These are phyloP conservation scores for Micractinium conductrix DNA, from an alignment of 139 green algal species.

Conservation along the genomic window DNA sequence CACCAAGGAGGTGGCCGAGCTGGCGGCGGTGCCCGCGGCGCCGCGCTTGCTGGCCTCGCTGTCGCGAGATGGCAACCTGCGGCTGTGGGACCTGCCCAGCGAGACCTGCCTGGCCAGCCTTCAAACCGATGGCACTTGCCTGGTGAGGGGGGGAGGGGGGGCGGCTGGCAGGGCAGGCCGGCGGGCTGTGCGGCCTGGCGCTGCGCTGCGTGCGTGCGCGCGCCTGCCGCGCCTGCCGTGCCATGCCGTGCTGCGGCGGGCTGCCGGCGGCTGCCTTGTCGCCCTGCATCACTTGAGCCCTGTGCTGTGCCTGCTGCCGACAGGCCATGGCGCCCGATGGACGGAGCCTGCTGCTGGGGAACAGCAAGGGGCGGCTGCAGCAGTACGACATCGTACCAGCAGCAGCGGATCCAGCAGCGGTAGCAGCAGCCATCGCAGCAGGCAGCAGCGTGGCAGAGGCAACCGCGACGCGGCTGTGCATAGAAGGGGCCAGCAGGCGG, in stretches of 20 bases:
- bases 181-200: too few species aligned
- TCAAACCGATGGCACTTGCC: slow-evolving; percentile 38
- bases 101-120: slow-evolving; percentile 43
- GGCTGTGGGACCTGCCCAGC: slow-evolving; percentile 61
- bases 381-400: slow-evolving; percentile 21
- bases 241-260: too few species aligned
- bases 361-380: slow-evolving; percentile 33
- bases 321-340: slow-evolving; percentile 50
- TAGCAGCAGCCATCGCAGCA: neutral
- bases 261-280: too few species aligned
- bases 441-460: neutral
- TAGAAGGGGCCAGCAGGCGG: slow-evolving; percentile 19
- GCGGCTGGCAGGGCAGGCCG: neutral
- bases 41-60: slow-evolving; percentile 63
- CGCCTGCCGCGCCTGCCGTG: too few species aligned
- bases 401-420: neutral
- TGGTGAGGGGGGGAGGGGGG: slow-evolving; percentile 31
- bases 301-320: neutral
- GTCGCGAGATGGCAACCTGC: slow-evolving; percentile 50
- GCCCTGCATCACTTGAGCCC: neutral
- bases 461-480: neutral
- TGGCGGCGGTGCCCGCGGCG: slow-evolving; percentile 26
- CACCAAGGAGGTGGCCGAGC: slow-evolving; percentile 53
- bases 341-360: slow-evolving; percentile 34
- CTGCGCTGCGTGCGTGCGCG: neutral